Evolutionary conservation across 371 early-diverging fungal genomes (phyloP).

Genomic region (Umbelopsis sp.): DNA sequence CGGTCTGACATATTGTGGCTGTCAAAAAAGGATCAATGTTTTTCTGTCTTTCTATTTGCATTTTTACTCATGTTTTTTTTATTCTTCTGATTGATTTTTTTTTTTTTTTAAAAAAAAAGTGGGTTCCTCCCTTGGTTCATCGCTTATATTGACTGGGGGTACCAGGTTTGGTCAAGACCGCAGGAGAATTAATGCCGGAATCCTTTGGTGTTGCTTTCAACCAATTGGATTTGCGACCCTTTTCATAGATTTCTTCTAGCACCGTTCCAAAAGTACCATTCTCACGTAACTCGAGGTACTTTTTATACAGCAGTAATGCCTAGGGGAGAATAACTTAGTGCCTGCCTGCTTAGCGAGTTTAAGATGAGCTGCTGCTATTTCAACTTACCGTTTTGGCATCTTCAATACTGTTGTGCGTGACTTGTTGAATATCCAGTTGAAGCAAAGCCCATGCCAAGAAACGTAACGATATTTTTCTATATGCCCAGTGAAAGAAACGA

Average conservation of each 20-base stretch:
- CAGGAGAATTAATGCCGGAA: neutral
- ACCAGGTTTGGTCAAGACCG: neutral
- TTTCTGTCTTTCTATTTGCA: no score
- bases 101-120: neutral
- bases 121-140: neutral
- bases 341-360: no score
- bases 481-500: neutral
- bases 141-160: neutral
- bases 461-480: conserved; percentile 81
- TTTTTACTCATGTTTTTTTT: no score
- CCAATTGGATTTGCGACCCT: conserved; percentile 74
- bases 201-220: conserved; percentile 32
- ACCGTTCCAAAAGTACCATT: conserved; percentile 72
- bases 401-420: conserved; percentile 91
- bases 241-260: conserved; percentile 83
- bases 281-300: conserved; percentile 67
- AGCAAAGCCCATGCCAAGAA: conserved; percentile 94
- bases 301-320: conserved; percentile 84
- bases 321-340: conserved; percentile 21
- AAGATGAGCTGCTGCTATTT: neutral
- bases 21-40: no score
- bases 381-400: conserved; percentile 81
- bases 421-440: conserved; percentile 82
- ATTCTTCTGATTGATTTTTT: neutral
- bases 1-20: no score